Percentiles rank a stretch among this genome's conserved stretches.
Evolutionary conservation across 208 protist genomes (phyloP).

Genomic region (Trypanosoma avium): DNA sequence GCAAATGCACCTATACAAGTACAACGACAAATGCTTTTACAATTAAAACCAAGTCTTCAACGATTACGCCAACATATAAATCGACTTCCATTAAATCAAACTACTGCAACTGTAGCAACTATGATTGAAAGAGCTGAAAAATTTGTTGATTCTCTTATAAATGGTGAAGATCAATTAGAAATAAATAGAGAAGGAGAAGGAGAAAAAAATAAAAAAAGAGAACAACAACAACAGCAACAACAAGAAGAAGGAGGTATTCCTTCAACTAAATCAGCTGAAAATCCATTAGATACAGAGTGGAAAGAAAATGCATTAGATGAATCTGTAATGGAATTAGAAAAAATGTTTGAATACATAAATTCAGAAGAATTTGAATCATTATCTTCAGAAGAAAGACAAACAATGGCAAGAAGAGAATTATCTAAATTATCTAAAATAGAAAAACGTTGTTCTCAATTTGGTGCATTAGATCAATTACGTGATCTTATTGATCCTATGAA

Average conservation of each 20-base stretch:
- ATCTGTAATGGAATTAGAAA: constrained; percentile 18
- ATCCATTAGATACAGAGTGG: constrained; percentile 1
- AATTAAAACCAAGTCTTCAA: constrained; percentile 6
- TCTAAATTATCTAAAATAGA: constrained; percentile 33
- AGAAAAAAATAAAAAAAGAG: constrained; percentile 12
- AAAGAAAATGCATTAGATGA: constrained; percentile 13
- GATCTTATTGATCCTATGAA: constrained; percentile 59
- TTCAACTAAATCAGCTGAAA: neutral
- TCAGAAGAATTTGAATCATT: constrained; percentile 46
- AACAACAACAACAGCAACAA: constrained; percentile 1
- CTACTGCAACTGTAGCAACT: constrained; percentile 2
- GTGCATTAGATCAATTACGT: constrained; percentile 19
- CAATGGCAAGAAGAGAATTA: constrained; percentile 28
- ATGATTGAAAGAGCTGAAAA: constrained; percentile 22
- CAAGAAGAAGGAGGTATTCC: neutral
- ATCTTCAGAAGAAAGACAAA: constrained; percentile 25
- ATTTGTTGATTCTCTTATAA: constrained; percentile 1
- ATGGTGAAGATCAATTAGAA: no score
- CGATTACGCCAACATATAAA: constrained; percentile 14
- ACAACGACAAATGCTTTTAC: constrained; percentile 5
- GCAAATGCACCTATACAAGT: constrained; percentile 12
- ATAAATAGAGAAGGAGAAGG: constrained; percentile 4
- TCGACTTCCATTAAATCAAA: constrained; percentile 22
- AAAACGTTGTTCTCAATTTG: constrained; percentile 11
- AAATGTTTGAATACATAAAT: constrained; percentile 37